A percentile compares a stretch with the other conserved stretches of the same genome.
Conservation (phyloP, 139 green algal genomes). For the Haematococcus lacustris region DNA sequence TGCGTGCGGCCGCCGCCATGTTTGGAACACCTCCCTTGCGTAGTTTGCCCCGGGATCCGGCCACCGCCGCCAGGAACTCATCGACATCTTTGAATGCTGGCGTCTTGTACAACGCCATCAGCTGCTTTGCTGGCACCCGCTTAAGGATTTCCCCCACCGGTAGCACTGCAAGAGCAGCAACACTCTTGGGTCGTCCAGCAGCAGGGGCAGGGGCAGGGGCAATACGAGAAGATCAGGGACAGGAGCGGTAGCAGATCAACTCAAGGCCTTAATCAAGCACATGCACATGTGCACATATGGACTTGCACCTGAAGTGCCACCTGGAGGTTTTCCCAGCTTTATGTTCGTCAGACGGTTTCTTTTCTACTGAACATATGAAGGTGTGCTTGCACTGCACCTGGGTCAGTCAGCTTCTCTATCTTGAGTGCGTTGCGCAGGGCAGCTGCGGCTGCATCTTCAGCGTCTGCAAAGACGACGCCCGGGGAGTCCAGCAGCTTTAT, state of each 20-base stretch:
- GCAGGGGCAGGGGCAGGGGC: too few species aligned
- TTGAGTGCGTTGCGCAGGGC: constrained; percentile 86
- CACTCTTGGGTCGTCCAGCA: too few species aligned
- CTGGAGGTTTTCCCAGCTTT: too few species aligned
- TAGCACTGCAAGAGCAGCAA: constrained; percentile 1
- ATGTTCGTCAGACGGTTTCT: too few species aligned
- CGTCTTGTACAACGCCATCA: constrained; percentile 89
- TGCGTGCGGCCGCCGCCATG: constrained; percentile 50
- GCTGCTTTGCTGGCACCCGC: constrained; percentile 70
- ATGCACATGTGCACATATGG: too few species aligned
- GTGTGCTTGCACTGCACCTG: too few species aligned
- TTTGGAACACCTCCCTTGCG: constrained; percentile 66
- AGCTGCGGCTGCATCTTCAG: constrained; percentile 51
- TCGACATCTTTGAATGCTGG: constrained; percentile 12
- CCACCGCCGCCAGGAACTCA: constrained; percentile 60
- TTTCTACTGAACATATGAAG: too few species aligned
- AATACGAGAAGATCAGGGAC: too few species aligned
- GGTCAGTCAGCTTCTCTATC: constrained; percentile 27
- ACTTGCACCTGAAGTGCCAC: too few species aligned
- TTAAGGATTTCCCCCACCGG: constrained; percentile 78
- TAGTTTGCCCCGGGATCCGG: constrained; percentile 75
- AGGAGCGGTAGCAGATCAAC: too few species aligned
- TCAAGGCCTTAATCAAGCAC: too few species aligned
- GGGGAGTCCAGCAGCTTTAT: constrained; percentile 93
- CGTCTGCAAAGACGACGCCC: constrained; percentile 68